Base-by-base conservation (phyloP, 2,329 filamentous ascomycete genomes). In the Ophiostoma piceae region DNA sequence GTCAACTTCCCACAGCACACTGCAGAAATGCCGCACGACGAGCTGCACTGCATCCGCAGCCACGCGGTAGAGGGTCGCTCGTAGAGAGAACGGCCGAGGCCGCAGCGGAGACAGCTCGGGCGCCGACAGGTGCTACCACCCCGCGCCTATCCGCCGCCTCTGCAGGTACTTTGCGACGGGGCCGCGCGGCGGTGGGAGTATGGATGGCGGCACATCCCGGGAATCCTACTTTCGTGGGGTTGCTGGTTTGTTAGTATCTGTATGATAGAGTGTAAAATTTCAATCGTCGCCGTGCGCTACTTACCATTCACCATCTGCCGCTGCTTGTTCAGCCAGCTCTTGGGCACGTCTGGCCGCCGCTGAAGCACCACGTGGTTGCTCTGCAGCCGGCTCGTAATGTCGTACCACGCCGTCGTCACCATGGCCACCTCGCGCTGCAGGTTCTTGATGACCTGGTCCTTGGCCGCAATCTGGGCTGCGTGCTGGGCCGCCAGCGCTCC, bases 271-370 rank as follows among this genome's bases (percentile, higher is more conserved):
- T 19, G 7, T 3, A n/a, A 19, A n/a, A 7, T 9, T 47, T 4
- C 14, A n/a, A n/a, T n/a, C 43, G 6, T 47, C 43, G 41, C 41
- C 14, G 16, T 14, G 3, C 41, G 1, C 12, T 16, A 60, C 47
- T 54, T 14, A 54, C 43, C 84, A 78, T 89, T 88, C 74, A 90
- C 86, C 82, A 88, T 83, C 77, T 88, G 86, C 77, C 92, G 86
- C 83, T 95, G 92, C 82, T 91, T 93, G 76, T 91, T 91, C 75
- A 96, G 80, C 91, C 91, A 96, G 79, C 91, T 94, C 79, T 88
- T 90, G 16, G 91, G 90, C 74, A 86, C 85, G 75, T 94, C 91
- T 74, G 87, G 87, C 74, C 90, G 85, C 74, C 92, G 83, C 76
- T 93, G 90, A 72, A 96, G 80, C 69, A 92, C 87, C 60, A 94